Evolutionary conservation across 306 rosid species (phyloP), one percentile per base, ranked within the genome.

Genomic region (Glycine tomentella): DNA sequence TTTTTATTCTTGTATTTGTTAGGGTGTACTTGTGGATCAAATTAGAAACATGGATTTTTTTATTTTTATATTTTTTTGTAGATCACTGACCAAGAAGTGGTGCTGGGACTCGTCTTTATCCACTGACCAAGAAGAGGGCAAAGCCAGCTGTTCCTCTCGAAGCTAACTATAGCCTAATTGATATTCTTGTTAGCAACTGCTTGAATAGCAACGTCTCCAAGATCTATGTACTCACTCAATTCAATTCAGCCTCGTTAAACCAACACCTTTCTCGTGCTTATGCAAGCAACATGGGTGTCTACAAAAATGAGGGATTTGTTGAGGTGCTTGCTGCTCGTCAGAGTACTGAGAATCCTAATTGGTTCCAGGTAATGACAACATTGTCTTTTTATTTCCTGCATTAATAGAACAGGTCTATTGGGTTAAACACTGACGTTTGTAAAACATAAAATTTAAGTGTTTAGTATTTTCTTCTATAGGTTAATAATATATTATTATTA

Each of bases 301-400:
- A 95, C 84, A 95, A 95, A 58, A 95, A 91, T 52, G 99, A 95
- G 78, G 99, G 99, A 8, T 95, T 95, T 67, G 99, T 95, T 25
- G 99, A 95, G 77, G 99, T 95, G 79, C 99, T 95, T 3, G 99
- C 99, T 8, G 99, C 99, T 11, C 99, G 93, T 87, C 99, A 95
- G 88, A 95, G 99, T 75, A 97, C 99, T 0, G 99, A 95, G 87
- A 95, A 95, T 82, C 99, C 99, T 59, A 95, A 95, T 82, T 95
- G 99, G 99, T 95, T 95, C 58, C 99, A 95, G 99, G 99, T 94
- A 50, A 86, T 50, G 17, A 45, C 61, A 6, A 45, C 61, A 8
- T 25, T 8, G n/a, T 2, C 31, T 25, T 25, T n/a, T n/a, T n/a
- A n/a, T n/a, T n/a, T n/a, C n/a, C n/a, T n/a, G n/a, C n/a, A n/a